Evolutionary conservation across 768 basidiomycete genomes (phyloP).

Genomic region (Lactifluus piperatus): DNA sequence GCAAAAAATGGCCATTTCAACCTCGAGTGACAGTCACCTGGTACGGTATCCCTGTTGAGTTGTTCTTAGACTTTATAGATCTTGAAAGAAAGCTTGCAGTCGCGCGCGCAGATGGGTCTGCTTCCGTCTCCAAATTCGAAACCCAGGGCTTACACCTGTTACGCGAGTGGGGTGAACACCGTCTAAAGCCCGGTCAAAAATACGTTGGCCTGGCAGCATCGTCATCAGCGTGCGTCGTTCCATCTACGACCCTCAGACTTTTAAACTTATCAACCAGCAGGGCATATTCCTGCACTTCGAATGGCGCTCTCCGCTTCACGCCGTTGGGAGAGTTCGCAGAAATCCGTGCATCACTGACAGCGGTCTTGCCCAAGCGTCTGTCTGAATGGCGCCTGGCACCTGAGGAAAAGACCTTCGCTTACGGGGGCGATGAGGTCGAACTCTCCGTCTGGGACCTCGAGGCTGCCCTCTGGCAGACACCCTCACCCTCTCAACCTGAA

Average conservation of each 20-base stretch:
- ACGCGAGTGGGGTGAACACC: slow-evolving; percentile 56
- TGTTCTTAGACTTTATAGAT: slow-evolving; percentile 17
- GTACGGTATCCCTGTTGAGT: neutral
- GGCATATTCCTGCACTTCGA: slow-evolving; percentile 64
- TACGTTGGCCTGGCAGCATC: slow-evolving; percentile 55
- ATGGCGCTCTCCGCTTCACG: slow-evolving; percentile 58
- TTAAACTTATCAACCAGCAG: slow-evolving; percentile 25
- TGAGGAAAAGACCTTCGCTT: slow-evolving; percentile 52
- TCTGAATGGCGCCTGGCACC: slow-evolving; percentile 53
- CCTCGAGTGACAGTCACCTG: neutral
- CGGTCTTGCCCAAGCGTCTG: slow-evolving; percentile 60
- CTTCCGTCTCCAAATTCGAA: slow-evolving; percentile 35
- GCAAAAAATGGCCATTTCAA: slow-evolving; percentile 31
- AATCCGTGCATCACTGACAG: slow-evolving; percentile 28
- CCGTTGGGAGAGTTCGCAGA: slow-evolving; percentile 24
- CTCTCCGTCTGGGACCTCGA: slow-evolving; percentile 75
- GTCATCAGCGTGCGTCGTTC: slow-evolving; percentile 37
- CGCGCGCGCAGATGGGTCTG: slow-evolving; percentile 52
- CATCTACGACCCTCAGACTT: neutral
- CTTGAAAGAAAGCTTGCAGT: slow-evolving; percentile 55
- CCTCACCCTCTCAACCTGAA: slow-evolving; percentile 17
- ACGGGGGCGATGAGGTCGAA: slow-evolving; percentile 83
- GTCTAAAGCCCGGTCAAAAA: slow-evolving; percentile 40
- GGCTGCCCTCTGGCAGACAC: slow-evolving; percentile 34
- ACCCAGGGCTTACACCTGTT: slow-evolving; percentile 33